Evolutionary conservation across 2,329 filamentous ascomycete genomes (phyloP), one percentile per base, ranked within the genome.

Genomic region (Volutella citrinella): DNA sequence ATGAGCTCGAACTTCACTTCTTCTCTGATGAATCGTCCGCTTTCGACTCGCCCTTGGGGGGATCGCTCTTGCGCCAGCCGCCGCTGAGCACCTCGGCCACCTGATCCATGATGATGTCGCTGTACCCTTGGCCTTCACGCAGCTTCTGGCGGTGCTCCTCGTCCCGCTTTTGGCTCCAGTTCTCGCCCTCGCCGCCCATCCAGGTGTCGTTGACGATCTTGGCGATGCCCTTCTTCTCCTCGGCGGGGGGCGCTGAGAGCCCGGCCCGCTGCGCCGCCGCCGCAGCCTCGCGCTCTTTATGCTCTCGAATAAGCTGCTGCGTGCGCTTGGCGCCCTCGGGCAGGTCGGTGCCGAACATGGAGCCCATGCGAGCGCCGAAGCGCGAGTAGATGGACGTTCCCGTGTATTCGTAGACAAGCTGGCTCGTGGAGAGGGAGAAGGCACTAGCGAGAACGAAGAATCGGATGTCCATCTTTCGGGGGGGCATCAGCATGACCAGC

Each of bases 171-270:
- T 68, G 57, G 52, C 66, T 64, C 76, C 76, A 79, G 44, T 72
- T 66, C 27, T 69, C 65, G n/a, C 57, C 57, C 54, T 78, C 75
- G 22, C 65, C 66, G 20, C 77, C 78, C 69, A 78, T 74, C 78
- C 77, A 81, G 12, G 80, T 55, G 43, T 65, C 65, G 42, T 70
- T 61, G 34, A 76, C 54, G 30, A 58, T 30, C 35, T 57, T 47
- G 10, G 52, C 54, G 19, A 55, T 40, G 16, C 55, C 51, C 27
- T 53, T 55, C 48, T 63, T 55, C 37, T 60, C 51, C 21, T 56
- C 53, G 16, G 52, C 50, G 15, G 47, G 35, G 8, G 20, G 9
- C 20, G 9, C 12, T 8, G 8, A 22, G 9, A 9, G 20, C 20
- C 12, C n/a, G n/a, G n/a, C 20, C 20, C 8, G 20, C 36, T 55